phyloP scores from a whole-genome alignment of 345 rosid species.

The Pugionium cornutum region DNA sequence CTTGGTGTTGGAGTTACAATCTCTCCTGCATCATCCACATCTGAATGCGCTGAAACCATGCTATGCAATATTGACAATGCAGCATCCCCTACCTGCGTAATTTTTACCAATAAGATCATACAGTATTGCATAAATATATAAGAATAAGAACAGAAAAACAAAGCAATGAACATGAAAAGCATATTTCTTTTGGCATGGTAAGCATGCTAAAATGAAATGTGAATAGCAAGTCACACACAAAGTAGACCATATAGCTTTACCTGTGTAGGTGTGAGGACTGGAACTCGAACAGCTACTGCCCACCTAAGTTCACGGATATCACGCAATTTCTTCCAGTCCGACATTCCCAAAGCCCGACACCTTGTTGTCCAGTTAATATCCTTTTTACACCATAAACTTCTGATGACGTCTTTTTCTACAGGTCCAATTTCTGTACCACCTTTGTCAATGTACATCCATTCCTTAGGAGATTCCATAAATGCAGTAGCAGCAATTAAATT shows the following conservation, averaged over 20 bases:
- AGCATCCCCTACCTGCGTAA: conserved; percentile 81
- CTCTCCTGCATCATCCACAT: conserved; percentile 99
- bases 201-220: conserved; percentile 20
- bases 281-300: conserved; percentile 89
- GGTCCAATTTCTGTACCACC: conserved; percentile 90
- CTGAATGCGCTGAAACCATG: conserved; percentile 99
- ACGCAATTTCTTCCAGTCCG: conserved; percentile 91
- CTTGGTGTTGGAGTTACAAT: conserved; percentile 98
- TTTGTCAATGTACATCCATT: conserved; percentile 87
- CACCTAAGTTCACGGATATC: conserved; percentile 99
- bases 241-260: conserved; percentile 46
- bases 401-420: conserved; percentile 87
- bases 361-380: conserved; percentile 86
- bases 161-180: conserved; percentile 12
- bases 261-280: conserved; percentile 94
- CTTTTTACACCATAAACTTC: conserved; percentile 95
- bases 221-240: conserved; percentile 12
- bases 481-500: conserved; percentile 97
- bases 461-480: conserved; percentile 98
- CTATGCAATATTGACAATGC: conserved; percentile 90
- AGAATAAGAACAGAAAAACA: conserved; percentile 14
- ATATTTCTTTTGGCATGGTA: conserved; percentile 4
- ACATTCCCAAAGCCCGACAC: conserved; percentile 95
- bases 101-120: conserved; percentile 26
- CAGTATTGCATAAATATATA: conserved; percentile 27